Percentiles rank a stretch among this genome's conserved stretches.
Conservation (phyloP, 768 basidiomycete species). For the Rhodosporidiobolus odoratus region DNA sequence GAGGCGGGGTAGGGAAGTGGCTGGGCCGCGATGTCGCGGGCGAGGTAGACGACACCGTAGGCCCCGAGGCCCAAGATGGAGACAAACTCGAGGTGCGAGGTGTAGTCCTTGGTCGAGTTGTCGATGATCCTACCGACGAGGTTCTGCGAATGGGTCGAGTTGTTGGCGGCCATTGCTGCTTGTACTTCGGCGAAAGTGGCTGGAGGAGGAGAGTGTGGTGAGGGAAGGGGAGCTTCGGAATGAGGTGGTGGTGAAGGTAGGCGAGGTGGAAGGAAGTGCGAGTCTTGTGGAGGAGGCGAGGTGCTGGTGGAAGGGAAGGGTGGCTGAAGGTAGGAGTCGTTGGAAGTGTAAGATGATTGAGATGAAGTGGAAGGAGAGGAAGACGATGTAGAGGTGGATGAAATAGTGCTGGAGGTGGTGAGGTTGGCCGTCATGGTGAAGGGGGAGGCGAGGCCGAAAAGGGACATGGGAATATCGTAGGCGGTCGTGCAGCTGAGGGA, state of each 20-base stretch:
- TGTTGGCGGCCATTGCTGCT: slow-evolving; percentile 38
- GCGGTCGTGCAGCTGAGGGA: not conserved
- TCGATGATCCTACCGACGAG: slow-evolving; percentile 72
- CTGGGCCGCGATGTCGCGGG: slow-evolving; percentile 53
- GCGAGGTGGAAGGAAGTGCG: slow-evolving; percentile 2
- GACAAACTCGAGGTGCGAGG: slow-evolving; percentile 64
- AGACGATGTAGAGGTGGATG: slow-evolving; percentile 5
- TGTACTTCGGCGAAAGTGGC: slow-evolving; percentile 36
- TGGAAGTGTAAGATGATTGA: slow-evolving; percentile 22
- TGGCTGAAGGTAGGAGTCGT: slow-evolving; percentile 12
- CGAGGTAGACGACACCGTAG: slow-evolving; percentile 91
- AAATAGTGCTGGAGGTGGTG: slow-evolving; percentile 6
- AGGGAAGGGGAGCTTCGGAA: not conserved
- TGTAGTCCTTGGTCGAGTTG: slow-evolving; percentile 50
- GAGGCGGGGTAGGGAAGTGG: slow-evolving; percentile 32
- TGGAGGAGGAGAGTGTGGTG: slow-evolving; percentile 12
- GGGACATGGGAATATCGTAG: not conserved
- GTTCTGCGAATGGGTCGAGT: slow-evolving; percentile 42
- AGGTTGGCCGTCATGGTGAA: slow-evolving; percentile 23
- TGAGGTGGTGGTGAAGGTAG: slow-evolving; percentile 3
- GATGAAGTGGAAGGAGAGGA: slow-evolving; percentile 22
- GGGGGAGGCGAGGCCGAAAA: slow-evolving; percentile 21
- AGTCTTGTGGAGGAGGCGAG: not conserved
- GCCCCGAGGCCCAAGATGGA: slow-evolving; percentile 86
- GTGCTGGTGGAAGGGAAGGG: not conserved